Evolutionary conservation across 1,139 yeast species (phyloP).

Genomic region (Candida gigantensis): DNA sequence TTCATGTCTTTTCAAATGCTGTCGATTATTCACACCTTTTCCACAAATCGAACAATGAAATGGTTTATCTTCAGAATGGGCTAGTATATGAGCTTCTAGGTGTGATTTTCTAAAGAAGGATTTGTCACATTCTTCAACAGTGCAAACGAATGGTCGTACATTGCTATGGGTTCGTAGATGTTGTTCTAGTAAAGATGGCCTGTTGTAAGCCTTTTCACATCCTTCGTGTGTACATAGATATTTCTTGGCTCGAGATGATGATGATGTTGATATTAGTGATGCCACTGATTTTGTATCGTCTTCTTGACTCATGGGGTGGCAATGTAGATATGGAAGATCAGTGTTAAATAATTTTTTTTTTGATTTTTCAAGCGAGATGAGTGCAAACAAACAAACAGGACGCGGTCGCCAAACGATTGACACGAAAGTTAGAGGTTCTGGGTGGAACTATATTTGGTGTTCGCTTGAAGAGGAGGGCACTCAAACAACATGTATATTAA

Average conservation of each 20-base stretch:
- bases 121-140: conserved; percentile 53
- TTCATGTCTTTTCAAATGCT: conserved; percentile 82
- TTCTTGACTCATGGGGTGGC: conserved; percentile 6
- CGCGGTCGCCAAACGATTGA: background rate
- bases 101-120: conserved; percentile 78
- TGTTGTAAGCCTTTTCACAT: conserved; percentile 74
- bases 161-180: conserved; percentile 80
- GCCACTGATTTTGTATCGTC: conserved; percentile 11
- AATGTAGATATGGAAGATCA: too few relatives aligned
- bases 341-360: conserved; percentile 7
- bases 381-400: background rate
- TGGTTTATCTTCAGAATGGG: conserved; percentile 68
- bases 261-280: conserved; percentile 13
- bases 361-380: background rate
- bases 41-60: conserved; percentile 74
- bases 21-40: conserved; percentile 79
- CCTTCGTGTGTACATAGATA: conserved; percentile 61
- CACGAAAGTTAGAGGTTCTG: too few relatives aligned
- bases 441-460: too few relatives aligned
- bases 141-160: conserved; percentile 74
- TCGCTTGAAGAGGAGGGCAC: too few relatives aligned
- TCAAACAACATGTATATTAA: too few relatives aligned
- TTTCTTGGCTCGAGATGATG: conserved; percentile 52
- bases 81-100: conserved; percentile 67
- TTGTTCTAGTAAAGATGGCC: conserved; percentile 82